Evolutionary conservation across 495 filamentous ascomycete genomes (phyloP).

Genomic region (Talaromyces adpressus): DNA sequence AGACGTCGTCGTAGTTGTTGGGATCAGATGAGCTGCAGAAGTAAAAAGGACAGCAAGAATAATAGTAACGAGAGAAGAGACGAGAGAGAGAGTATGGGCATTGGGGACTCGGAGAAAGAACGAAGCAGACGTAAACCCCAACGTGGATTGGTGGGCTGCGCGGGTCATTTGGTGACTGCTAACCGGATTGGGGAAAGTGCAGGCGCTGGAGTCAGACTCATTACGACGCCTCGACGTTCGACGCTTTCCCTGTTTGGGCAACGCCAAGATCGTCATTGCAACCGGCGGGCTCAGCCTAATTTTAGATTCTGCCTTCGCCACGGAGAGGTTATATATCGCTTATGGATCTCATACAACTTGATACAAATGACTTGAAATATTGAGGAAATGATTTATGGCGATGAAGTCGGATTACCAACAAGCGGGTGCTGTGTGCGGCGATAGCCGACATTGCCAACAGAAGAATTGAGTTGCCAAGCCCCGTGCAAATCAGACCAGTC

Average conservation of each 20-base stretch:
- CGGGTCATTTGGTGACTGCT: not conserved
- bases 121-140: conserved; percentile 1
- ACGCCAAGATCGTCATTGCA: not conserved
- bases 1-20: not conserved
- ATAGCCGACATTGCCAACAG: not conserved
- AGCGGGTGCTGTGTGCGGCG: not conserved
- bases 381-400: not conserved
- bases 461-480: not conserved
- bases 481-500: not conserved
- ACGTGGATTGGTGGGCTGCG: conserved; percentile 2
- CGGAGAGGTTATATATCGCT: not conserved
- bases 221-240: conserved; percentile 6
- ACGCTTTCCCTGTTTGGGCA: not conserved
- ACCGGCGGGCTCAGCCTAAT: not conserved
- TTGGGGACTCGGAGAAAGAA: not conserved
- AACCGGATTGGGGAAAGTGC: not conserved
- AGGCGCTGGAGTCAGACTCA: not conserved
- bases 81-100: not conserved
- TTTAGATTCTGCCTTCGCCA: not conserved
- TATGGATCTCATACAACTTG: not conserved
- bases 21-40: not conserved
- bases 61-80: not conserved
- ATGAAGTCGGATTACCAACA: not conserved
- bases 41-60: not conserved
- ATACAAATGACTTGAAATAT: not conserved